phyloP scores from a whole-genome alignment of 2,329 filamentous ascomycete genomes.

The Xylariaceae sp. region DNA sequence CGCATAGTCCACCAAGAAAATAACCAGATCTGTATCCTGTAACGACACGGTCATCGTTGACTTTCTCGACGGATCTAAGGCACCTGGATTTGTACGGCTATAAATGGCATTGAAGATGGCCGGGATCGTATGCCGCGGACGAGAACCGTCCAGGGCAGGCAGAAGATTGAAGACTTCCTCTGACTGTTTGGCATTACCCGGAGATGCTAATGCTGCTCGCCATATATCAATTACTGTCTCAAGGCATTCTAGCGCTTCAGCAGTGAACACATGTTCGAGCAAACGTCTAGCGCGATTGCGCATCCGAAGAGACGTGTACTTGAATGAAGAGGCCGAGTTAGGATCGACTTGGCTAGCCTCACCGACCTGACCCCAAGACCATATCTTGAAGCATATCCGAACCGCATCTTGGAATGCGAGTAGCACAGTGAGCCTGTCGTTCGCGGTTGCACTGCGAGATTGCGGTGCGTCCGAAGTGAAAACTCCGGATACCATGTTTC shows the following conservation, averaged over 20 bases:
- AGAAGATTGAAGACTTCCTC: constrained; percentile 79
- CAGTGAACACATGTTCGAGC: constrained; percentile 86
- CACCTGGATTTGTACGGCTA: constrained; percentile 80
- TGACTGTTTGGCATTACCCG: constrained; percentile 46
- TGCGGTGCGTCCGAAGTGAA: constrained; percentile 75
- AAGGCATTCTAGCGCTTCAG: constrained; percentile 86
- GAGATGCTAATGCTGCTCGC: constrained; percentile 49
- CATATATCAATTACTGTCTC: constrained; percentile 87
- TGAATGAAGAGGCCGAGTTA: constrained; percentile 73
- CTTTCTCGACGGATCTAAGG: constrained; percentile 71
- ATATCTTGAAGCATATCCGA: constrained; percentile 85
- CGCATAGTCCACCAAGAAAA: constrained; percentile 87
- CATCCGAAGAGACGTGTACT: constrained; percentile 85
- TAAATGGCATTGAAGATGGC: constrained; percentile 96
- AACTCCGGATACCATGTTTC: constrained; percentile 88
- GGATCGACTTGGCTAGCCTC: constrained; percentile 57
- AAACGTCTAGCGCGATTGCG: constrained; percentile 82
- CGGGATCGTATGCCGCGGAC: constrained; percentile 86
- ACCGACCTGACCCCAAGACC: constrained; percentile 78
- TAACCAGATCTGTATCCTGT: constrained; percentile 75
- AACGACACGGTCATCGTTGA: constrained; percentile 85
- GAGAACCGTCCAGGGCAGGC: constrained; percentile 83
- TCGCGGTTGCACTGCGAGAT: constrained; percentile 78
- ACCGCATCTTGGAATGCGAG: constrained; percentile 97
- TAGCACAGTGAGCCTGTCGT: constrained; percentile 86